A percentile compares a stretch with the other conserved stretches of the same genome.
Conservation (phyloP, 768 basidiomycete genomes). For the Filobasidium floriforme region DNA sequence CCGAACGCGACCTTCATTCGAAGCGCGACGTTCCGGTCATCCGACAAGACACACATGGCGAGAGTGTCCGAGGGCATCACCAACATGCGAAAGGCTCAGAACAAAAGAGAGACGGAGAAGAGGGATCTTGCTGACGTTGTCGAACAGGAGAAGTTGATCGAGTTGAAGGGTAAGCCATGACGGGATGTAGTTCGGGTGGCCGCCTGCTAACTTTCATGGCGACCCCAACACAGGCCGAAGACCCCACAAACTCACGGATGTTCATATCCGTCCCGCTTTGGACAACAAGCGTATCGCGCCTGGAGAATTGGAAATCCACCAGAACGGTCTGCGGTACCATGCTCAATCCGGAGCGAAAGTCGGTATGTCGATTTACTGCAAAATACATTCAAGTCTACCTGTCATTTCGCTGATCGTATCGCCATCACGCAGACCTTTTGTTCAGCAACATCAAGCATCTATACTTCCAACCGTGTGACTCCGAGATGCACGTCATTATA, state of each 20-base stretch:
- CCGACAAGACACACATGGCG: conserved; percentile 82
- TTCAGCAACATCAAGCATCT: conserved; percentile 97
- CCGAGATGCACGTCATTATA: conserved; percentile 86
- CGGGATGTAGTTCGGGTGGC: background rate
- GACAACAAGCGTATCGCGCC: conserved; percentile 84
- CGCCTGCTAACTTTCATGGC: background rate
- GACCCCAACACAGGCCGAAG: conserved; percentile 49
- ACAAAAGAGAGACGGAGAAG: conserved; percentile 93
- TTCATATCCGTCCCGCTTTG: conserved; percentile 83
- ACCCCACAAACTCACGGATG: conserved; percentile 78
- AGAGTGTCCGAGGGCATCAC: conserved; percentile 84
- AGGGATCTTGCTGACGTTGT: conserved; percentile 98
- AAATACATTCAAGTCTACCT: background rate
- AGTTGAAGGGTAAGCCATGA: conserved; percentile 60
- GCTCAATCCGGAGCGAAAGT: conserved; percentile 84
- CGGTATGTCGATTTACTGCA: conserved; percentile 52
- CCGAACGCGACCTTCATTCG: conserved; percentile 93
- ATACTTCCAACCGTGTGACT: conserved; percentile 98
- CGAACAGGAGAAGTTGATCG: conserved; percentile 81
- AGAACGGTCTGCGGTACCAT: conserved; percentile 89
- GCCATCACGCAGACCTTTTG: conserved; percentile 60
- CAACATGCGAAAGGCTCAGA: conserved; percentile 90
- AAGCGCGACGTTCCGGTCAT: conserved; percentile 85
- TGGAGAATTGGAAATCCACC: conserved; percentile 97
- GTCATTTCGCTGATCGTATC: background rate